phyloP scores from a whole-genome alignment of 495 filamentous ascomycete species.

The Aspergillus cristatus region DNA sequence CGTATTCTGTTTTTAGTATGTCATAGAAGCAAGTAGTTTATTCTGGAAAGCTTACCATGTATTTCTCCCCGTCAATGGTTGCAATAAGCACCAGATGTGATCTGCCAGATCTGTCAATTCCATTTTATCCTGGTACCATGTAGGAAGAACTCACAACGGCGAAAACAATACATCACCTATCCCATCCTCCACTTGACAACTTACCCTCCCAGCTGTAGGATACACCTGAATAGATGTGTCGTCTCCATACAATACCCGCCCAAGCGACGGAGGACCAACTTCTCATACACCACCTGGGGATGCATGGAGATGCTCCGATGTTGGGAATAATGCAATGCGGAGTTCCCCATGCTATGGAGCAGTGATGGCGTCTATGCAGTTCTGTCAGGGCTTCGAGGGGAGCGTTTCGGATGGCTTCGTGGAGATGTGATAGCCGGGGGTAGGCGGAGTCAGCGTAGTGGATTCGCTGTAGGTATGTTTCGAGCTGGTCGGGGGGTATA shows the following conservation, averaged over 20 bases:
- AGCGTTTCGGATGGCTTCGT: constrained; percentile 12
- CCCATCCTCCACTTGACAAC: constrained; percentile 13
- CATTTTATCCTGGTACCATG: too few relatives aligned
- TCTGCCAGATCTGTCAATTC: too few relatives aligned
- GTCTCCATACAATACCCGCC: constrained; percentile 79
- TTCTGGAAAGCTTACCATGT: constrained; percentile 33
- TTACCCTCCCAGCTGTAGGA: constrained; percentile 35
- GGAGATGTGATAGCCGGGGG: constrained; percentile 14
- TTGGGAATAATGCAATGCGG: constrained; percentile 46
- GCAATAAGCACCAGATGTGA: constrained; percentile 63
- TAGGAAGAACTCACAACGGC: constrained; percentile 15
- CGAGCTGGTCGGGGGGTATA: constrained; percentile 22
- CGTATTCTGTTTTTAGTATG: too few relatives aligned
- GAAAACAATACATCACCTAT: constrained; percentile 16
- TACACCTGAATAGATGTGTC: constrained; percentile 53
- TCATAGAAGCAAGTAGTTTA: background rate
- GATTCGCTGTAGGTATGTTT: constrained; percentile 27
- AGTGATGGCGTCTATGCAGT: constrained; percentile 38
- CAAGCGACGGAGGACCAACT: constrained; percentile 53
- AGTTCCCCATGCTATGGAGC: constrained; percentile 65
- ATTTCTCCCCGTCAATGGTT: constrained; percentile 41
- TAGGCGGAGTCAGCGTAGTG: constrained; percentile 12
- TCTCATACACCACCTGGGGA: constrained; percentile 50
- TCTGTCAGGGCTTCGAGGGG: constrained; percentile 17
- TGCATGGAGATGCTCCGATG: constrained; percentile 48